phyloP scores from a whole-genome alignment of 1,139 yeast species.

The Kluyveromyces marxianus region DNA sequence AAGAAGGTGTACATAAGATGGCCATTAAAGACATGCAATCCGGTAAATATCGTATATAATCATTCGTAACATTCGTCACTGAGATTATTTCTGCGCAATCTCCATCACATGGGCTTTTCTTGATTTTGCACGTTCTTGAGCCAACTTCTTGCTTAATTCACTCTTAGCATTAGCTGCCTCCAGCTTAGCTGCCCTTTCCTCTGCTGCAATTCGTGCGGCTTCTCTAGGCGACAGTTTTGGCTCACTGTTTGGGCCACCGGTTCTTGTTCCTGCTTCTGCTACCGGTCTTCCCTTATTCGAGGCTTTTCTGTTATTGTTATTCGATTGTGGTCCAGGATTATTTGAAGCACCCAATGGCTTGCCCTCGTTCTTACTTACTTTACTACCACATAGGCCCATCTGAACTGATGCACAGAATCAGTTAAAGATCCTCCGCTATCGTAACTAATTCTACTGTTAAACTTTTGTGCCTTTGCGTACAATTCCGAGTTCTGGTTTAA shows the following conservation, averaged over 20 bases:
- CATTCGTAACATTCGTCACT: neutral
- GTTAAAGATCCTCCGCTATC: too few species aligned
- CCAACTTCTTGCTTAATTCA: slow-evolving; percentile 25
- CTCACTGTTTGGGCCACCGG: slow-evolving; percentile 1
- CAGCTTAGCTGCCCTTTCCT: slow-evolving; percentile 21
- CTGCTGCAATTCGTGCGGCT: slow-evolving; percentile 30
- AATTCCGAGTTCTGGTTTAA: too few species aligned
- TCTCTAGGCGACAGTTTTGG: slow-evolving; percentile 20
- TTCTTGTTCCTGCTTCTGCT: neutral
- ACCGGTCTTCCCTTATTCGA: neutral
- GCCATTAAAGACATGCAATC: slow-evolving; percentile 22
- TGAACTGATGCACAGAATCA: neutral
- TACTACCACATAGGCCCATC: slow-evolving; percentile 27
- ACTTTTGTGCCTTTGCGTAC: too few species aligned
- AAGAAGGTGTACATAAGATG: slow-evolving; percentile 43
- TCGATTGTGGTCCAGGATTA: slow-evolving; percentile 1
- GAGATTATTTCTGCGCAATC: slow-evolving; percentile 9
- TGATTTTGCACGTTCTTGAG: slow-evolving; percentile 23
- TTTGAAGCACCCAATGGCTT: neutral
- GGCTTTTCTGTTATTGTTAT: neutral
- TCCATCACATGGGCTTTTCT: slow-evolving; percentile 17
- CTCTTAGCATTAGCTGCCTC: slow-evolving; percentile 22
- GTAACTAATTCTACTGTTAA: too few species aligned
- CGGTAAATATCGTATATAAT: slow-evolving; percentile 13
- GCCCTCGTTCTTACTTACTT: slow-evolving; percentile 5